phyloP scores from a whole-genome alignment of 2,329 filamentous ascomycete genomes.

The Canariomyces notabilis region DNA sequence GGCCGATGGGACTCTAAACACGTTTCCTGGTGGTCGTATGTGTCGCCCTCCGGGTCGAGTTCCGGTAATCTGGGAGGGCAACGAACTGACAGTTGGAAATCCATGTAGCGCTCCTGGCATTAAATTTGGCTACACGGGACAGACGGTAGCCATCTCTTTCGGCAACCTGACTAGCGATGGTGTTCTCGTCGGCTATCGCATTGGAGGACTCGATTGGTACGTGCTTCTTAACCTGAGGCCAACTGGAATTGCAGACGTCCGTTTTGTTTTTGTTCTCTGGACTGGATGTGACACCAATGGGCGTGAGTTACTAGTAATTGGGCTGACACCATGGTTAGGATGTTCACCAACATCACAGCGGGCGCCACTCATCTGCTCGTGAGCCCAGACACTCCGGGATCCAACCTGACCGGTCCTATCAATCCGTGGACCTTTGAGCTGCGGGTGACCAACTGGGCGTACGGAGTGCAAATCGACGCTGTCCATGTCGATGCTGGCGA shows the following conservation, averaged over 20 bases:
- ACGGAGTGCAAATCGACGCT: conserved; percentile 51
- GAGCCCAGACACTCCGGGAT: conserved; percentile 39
- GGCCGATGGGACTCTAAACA: conserved; percentile 57
- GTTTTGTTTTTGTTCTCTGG: no score
- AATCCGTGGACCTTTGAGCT: conserved; percentile 49
- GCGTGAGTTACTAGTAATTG: no score
- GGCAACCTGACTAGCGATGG: conserved; percentile 45
- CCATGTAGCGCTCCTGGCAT: conserved; percentile 47
- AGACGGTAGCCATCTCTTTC: conserved; percentile 49
- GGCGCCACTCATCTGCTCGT: conserved; percentile 53
- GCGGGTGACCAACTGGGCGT: conserved; percentile 57
- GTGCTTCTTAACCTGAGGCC: no score
- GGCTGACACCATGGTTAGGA: no score
- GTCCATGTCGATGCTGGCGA: conserved; percentile 44
- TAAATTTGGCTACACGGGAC: conserved; percentile 51
- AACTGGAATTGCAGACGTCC: no score
- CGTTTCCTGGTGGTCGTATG: conserved; percentile 57
- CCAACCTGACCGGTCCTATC: conserved; percentile 39
- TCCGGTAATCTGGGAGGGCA: conserved; percentile 1
- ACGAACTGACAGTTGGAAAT: conserved; percentile 6
- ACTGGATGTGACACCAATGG: no score
- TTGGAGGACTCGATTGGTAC: conserved; percentile 55
- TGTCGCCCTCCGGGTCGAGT: conserved; percentile 15
- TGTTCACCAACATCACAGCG: conserved; percentile 55
- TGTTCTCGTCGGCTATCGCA: conserved; percentile 53